A percentile compares a stretch with the other conserved stretches of the same genome.
These are phyloP conservation scores for Solanum paucissectum DNA, from an alignment of 257 asterid genomes.

Conservation along the genomic window DNA sequence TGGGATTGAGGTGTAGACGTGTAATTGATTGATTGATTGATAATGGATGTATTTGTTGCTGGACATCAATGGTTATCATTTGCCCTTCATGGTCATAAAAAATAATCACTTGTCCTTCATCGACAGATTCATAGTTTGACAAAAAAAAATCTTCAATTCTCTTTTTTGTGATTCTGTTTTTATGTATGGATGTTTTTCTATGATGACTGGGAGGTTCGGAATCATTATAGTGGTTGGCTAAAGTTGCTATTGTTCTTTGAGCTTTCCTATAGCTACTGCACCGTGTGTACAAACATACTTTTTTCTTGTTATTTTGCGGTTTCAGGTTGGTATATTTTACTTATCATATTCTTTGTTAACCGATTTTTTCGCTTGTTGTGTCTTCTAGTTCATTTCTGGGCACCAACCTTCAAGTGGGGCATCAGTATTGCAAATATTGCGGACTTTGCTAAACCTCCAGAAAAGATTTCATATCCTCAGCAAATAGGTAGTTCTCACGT, in stretches of 20 bases:
- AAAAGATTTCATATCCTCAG: conserved; percentile 62
- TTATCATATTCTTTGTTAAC: neutral
- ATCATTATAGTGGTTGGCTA: neutral
- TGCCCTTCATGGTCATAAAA: neutral
- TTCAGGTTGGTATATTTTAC: neutral
- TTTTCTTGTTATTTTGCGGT: neutral
- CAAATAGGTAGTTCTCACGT: conserved; percentile 37
- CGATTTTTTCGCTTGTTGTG: neutral
- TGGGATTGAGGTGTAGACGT: neutral
- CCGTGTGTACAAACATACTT: neutral
- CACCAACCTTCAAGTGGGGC: conserved; percentile 82
- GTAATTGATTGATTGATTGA: neutral
- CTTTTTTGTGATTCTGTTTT: neutral
- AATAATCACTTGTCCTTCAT: neutral
- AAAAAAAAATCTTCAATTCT: neutral
- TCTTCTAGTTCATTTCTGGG: conserved; percentile 63
- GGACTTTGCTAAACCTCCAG: conserved; percentile 53
- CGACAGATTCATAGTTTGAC: neutral
- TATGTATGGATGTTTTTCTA: neutral
- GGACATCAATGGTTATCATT: neutral
- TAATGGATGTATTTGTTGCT: neutral
- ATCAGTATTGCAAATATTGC: conserved; percentile 68
- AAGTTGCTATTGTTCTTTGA: neutral
- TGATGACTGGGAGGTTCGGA: neutral
- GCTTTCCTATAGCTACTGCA: neutral